Percentiles rank a stretch among this genome's conserved stretches.
Evolutionary conservation across 2,329 filamentous ascomycete genomes (phyloP).

Genomic region (Rhynchosporium agropyri): DNA sequence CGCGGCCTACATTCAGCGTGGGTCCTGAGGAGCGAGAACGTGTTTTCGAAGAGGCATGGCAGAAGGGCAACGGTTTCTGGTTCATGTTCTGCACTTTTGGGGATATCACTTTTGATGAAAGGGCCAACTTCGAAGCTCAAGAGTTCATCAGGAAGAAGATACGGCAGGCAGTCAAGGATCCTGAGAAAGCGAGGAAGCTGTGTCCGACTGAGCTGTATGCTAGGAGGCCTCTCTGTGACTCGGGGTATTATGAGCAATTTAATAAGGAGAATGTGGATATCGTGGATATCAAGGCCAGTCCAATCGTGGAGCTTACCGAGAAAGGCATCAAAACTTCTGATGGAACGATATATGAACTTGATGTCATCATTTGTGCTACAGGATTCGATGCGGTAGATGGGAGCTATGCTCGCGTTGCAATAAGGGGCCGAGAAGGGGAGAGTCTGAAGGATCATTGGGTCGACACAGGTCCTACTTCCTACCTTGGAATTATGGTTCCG

Average conservation of each 20-base stretch:
- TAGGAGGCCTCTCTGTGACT: conserved; percentile 35
- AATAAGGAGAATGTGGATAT: conserved; percentile 40
- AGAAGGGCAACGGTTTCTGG: conserved; percentile 44
- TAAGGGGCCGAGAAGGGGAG: conserved; percentile 39
- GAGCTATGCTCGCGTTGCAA: conserved; percentile 40
- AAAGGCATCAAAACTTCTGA: conserved; percentile 38
- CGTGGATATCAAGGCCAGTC: conserved; percentile 38
- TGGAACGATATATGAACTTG: conserved; percentile 37
- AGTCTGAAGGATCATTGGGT: conserved; percentile 43
- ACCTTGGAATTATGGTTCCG: conserved; percentile 45
- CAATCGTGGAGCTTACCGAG: conserved; percentile 37
- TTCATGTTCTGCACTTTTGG: conserved; percentile 45
- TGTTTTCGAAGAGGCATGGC: conserved; percentile 41
- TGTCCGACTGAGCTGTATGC: conserved; percentile 32
- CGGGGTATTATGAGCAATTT: conserved; percentile 39
- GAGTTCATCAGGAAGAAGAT: conserved; percentile 46
- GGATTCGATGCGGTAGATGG: conserved; percentile 48
- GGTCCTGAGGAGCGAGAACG: conserved; percentile 36
- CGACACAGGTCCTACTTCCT: conserved; percentile 40
- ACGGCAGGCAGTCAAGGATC: conserved; percentile 40
- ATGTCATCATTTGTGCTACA: conserved; percentile 42
- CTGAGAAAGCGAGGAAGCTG: conserved; percentile 38
- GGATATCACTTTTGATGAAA: conserved; percentile 43
- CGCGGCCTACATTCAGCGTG: conserved; percentile 33
- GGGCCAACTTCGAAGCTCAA: conserved; percentile 46